phyloP scores from a whole-genome alignment of 257 asterid species.

The Solanum bulbocastanum region DNA sequence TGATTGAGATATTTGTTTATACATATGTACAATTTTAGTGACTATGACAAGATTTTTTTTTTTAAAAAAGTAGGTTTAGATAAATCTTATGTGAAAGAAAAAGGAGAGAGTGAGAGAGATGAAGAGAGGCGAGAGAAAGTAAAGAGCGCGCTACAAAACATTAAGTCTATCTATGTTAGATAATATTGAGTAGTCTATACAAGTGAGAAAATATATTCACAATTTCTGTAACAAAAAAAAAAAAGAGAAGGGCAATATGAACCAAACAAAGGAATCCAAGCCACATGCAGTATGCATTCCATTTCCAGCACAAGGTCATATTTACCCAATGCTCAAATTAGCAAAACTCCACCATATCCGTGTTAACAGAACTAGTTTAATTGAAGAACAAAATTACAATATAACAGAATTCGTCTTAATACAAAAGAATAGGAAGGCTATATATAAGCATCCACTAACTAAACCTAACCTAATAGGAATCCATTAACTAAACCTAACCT shows the following conservation, averaged over 20 bases:
- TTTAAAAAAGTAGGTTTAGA: too few relatives aligned
- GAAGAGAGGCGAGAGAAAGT: background rate
- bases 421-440: too few relatives aligned
- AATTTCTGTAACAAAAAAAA: background rate
- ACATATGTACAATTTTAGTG: background rate
- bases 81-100: background rate
- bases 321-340: slow-evolving; percentile 22
- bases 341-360: slow-evolving; percentile 17
- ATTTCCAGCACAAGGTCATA: slow-evolving; percentile 32
- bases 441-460: too few relatives aligned
- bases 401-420: too few relatives aligned
- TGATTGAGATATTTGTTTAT: too few relatives aligned
- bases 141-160: background rate
- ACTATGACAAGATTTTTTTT: too few relatives aligned
- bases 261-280: background rate
- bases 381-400: too few relatives aligned
- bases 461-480: too few relatives aligned
- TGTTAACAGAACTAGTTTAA: too few relatives aligned
- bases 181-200: background rate
- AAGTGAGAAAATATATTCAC: background rate
- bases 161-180: too few relatives aligned
- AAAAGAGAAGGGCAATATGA: background rate
- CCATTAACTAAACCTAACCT: too few relatives aligned
- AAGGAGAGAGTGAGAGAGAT: background rate
- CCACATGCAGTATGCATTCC: slow-evolving; percentile 24